phyloP scores from a whole-genome alignment of 768 basidiomycete species.

The Tricholomella constricta region DNA sequence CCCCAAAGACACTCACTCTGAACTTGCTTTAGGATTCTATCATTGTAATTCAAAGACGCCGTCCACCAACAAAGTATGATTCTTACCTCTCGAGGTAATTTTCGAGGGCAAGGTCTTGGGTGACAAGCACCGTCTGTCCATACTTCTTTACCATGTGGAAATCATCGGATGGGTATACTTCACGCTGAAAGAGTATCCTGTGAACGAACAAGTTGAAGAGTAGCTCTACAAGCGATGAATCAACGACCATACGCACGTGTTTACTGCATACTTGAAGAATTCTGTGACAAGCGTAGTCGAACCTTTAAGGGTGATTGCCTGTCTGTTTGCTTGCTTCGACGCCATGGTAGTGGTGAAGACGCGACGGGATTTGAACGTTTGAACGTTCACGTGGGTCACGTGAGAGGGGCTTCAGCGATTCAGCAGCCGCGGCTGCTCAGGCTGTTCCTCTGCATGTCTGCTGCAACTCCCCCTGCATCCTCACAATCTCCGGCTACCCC shows the following conservation, averaged over 20 bases:
- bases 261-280: conserved; percentile 99
- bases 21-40: conserved; percentile 87
- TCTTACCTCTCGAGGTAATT: conserved; percentile 84
- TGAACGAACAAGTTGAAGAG: conserved; percentile 12
- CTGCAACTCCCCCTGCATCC: conserved; percentile 48
- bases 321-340: conserved; percentile 56
- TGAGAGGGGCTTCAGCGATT: conserved; percentile 9
- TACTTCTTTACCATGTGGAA: conserved; percentile 99
- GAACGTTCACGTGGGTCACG: conserved; percentile 34
- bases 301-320: conserved; percentile 93
- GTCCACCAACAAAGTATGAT: conserved; percentile 1
- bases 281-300: conserved; percentile 93
- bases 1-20: conserved; percentile 63
- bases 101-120: conserved; percentile 90
- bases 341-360: conserved; percentile 31
- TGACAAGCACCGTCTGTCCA: conserved; percentile 92
- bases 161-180: conserved; percentile 97
- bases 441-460: conserved; percentile 21
- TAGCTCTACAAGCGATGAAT: not conserved
- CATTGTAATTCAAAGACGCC: not conserved
- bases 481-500: conserved; percentile 50
- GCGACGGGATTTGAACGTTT: conserved; percentile 13
- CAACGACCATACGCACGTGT: conserved; percentile 64
- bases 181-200: conserved; percentile 95
- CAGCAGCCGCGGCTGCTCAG: not conserved